These are phyloP conservation scores for Haberlea rhodopensis DNA, from an alignment of 257 asterid genomes.

Conservation along the genomic window DNA sequence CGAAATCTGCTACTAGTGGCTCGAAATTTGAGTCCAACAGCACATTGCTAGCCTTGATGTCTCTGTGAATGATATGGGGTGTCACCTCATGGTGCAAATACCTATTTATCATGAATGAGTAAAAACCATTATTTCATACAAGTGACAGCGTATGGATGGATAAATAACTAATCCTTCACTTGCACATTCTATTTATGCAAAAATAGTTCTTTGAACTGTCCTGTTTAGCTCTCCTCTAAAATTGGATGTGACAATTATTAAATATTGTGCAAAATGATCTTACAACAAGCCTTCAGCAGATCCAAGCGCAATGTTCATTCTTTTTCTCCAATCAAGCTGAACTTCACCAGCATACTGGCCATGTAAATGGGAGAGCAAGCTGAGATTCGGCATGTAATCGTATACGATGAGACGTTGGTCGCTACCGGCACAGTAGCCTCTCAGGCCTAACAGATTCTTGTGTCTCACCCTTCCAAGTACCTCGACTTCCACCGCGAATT, in stretches of 20 bases:
- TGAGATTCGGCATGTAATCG: slow-evolving; percentile 88
- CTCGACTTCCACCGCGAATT: slow-evolving; percentile 83
- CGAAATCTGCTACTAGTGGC: slow-evolving; percentile 77
- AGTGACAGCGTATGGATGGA: no score
- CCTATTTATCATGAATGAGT: slow-evolving; percentile 28
- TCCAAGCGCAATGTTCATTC: slow-evolving; percentile 66
- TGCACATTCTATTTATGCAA: no score
- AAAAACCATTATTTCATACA: neutral
- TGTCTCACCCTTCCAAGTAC: slow-evolving; percentile 82
- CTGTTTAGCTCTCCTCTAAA: no score
- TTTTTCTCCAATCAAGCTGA: slow-evolving; percentile 68
- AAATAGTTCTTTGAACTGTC: no score
- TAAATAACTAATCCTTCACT: no score
- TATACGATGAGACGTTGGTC: slow-evolving; percentile 78
- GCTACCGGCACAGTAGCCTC: slow-evolving; percentile 73
- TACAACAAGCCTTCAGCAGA: slow-evolving; percentile 78
- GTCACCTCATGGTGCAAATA: slow-evolving; percentile 79
- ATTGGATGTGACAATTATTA: no score
- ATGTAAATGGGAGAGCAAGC: slow-evolving; percentile 74
- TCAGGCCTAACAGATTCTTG: slow-evolving; percentile 69
- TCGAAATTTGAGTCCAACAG: slow-evolving; percentile 67
- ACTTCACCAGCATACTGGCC: slow-evolving; percentile 65
- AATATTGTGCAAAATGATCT: no score
- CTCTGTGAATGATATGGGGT: slow-evolving; percentile 83
- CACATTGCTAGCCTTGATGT: slow-evolving; percentile 81